Conservation (phyloP, 495 filamentous ascomycete genomes). For the Daldinia bambusicola region DNA sequence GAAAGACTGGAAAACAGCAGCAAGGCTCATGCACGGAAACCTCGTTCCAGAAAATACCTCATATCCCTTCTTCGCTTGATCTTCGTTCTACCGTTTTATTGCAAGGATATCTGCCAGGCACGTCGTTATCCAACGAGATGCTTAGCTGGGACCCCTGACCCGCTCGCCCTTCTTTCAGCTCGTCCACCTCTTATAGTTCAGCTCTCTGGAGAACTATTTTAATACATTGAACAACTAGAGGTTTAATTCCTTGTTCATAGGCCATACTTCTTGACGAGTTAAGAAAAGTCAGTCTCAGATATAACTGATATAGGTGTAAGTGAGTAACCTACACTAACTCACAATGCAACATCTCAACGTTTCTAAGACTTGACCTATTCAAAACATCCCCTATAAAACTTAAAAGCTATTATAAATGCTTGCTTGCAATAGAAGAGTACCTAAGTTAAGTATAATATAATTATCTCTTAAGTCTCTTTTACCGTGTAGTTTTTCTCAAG, state of each 20-base stretch:
- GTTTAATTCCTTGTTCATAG: background rate
- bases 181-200: background rate
- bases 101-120: constrained; percentile 25
- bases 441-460: background rate
- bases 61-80: background rate
- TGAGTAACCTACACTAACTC: too few species aligned
- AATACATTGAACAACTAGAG: background rate
- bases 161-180: background rate
- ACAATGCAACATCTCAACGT: too few species aligned
- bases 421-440: too few species aligned
- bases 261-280: background rate
- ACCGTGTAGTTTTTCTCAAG: background rate
- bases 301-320: too few species aligned
- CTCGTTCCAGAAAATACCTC: background rate
- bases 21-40: constrained; percentile 1
- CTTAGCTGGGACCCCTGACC: background rate
- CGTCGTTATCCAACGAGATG: constrained; percentile 16
- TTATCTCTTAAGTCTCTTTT: background rate
- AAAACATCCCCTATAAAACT: background rate
- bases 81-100: constrained; percentile 1
- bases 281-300: too few species aligned
- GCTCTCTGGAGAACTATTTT: background rate
- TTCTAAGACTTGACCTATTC: background rate
- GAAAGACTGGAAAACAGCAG: constrained; percentile 2
- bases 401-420: background rate